These are phyloP conservation scores for Solanum stenotomum DNA, from an alignment of 257 asterid species.

Conservation along the genomic window DNA sequence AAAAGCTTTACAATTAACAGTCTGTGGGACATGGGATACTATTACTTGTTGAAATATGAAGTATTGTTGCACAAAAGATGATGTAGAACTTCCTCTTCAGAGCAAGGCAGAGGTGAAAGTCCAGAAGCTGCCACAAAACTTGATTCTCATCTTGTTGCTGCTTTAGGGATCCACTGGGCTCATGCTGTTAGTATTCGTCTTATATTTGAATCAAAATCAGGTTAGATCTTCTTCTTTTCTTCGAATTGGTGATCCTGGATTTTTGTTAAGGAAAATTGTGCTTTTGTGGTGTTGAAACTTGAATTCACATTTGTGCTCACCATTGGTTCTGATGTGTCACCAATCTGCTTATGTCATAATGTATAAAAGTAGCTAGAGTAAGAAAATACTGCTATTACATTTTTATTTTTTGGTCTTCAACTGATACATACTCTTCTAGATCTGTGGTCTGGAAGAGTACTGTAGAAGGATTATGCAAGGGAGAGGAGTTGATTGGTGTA, in stretches of 20 bases:
- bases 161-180: conserved; percentile 88
- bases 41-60: not conserved
- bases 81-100: conserved; percentile 30
- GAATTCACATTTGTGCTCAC: not conserved
- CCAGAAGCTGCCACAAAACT: conserved; percentile 23
- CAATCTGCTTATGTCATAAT: not conserved
- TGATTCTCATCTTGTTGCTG: conserved; percentile 80
- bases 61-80: not conserved
- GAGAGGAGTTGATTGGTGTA: not conserved
- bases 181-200: conserved; percentile 82
- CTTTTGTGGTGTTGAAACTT: not conserved
- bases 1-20: not conserved
- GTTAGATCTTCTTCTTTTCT: conserved; percentile 20
- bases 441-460: not conserved
- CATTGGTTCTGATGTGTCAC: not conserved
- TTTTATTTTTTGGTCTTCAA: not conserved
- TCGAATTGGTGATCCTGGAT: not conserved
- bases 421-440: not conserved
- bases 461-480: not conserved
- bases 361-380: not conserved
- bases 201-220: conserved; percentile 75
- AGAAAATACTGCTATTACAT: not conserved
- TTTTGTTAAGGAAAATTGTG: not conserved
- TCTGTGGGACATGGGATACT: not conserved
- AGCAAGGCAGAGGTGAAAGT: conserved; percentile 17